These are phyloP conservation scores for Magnusiomyces paraingens DNA, from an alignment of 1,139 yeast species.

Conservation along the genomic window DNA sequence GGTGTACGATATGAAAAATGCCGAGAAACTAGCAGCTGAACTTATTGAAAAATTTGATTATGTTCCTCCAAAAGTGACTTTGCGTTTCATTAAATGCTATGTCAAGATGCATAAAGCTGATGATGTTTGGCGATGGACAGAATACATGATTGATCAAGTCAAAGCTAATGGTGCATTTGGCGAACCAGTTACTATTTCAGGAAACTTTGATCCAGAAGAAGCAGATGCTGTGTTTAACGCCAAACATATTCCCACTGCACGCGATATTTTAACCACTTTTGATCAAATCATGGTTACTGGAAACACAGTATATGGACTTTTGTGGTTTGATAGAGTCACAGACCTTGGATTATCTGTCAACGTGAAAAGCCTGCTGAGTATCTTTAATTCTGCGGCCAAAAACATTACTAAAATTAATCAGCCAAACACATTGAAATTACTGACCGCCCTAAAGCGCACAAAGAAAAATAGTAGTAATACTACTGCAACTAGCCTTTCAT, in stretches of 20 bases:
- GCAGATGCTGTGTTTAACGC: slow-evolving; percentile 20
- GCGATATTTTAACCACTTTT: slow-evolving; percentile 18
- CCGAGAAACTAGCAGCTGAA: slow-evolving; percentile 23
- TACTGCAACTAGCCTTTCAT: neutral
- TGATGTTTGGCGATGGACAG: slow-evolving; percentile 21
- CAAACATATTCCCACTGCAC: slow-evolving; percentile 15
- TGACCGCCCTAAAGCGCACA: neutral
- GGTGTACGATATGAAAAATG: slow-evolving; percentile 21
- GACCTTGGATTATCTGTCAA: slow-evolving; percentile 19
- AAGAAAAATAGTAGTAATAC: neutral
- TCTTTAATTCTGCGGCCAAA: slow-evolving; percentile 20
- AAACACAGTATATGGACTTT: slow-evolving; percentile 5
- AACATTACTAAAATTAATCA: slow-evolving; percentile 7
- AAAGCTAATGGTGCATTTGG: slow-evolving; percentile 14
- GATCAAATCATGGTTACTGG: slow-evolving; percentile 10
- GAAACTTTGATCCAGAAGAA: slow-evolving; percentile 18
- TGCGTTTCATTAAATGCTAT: slow-evolving; percentile 23
- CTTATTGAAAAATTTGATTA: slow-evolving; percentile 19
- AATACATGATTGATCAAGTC: slow-evolving; percentile 17
- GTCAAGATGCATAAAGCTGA: slow-evolving; percentile 17
- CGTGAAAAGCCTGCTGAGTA: slow-evolving; percentile 16
- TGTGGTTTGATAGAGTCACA: slow-evolving; percentile 18
- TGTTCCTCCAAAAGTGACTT: slow-evolving; percentile 24
- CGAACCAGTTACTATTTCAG: slow-evolving; percentile 11
- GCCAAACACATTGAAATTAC: neutral